A percentile compares a stretch with the other conserved stretches of the same genome.
phyloP scores from a whole-genome alignment of 768 basidiomycete genomes.

The Sarcodon aspratus region DNA sequence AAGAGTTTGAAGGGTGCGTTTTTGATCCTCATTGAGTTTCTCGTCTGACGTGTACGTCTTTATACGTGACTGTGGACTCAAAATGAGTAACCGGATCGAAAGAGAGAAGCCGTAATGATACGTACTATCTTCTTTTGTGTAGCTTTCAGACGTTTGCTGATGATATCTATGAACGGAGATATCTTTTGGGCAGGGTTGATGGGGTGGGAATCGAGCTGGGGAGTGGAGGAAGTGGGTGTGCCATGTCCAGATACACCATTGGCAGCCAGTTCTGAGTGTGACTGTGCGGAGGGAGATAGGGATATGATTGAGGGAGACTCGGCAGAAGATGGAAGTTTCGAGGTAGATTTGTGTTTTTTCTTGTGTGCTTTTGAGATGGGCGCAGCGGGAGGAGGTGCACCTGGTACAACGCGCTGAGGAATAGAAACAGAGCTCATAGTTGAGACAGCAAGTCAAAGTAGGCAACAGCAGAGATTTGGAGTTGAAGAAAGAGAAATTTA shows the following conservation, averaged over 20 bases:
- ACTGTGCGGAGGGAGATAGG: neutral
- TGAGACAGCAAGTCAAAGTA: no score
- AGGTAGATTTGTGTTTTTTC: constrained; percentile 47
- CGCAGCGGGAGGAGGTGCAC: constrained; percentile 56
- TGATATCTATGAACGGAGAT: constrained; percentile 68
- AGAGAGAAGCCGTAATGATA: constrained; percentile 2
- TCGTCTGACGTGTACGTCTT: constrained; percentile 53
- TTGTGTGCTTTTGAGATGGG: constrained; percentile 36
- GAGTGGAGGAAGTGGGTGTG: constrained; percentile 3
- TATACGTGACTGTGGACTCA: constrained; percentile 49
- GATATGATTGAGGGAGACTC: no score
- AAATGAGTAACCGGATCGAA: neutral
- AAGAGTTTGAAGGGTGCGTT: constrained; percentile 57
- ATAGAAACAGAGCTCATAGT: neutral
- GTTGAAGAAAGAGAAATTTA: no score
- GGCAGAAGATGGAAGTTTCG: no score
- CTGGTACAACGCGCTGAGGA: constrained; percentile 54
- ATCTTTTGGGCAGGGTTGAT: constrained; percentile 24
- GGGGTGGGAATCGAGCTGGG: constrained; percentile 8
- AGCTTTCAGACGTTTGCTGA: constrained; percentile 67
- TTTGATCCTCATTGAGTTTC: constrained; percentile 85
- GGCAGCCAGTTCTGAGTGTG: neutral
- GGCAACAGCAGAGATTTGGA: no score
- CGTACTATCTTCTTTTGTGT: constrained; percentile 79
- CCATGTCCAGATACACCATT: neutral